Base-by-base conservation (phyloP, 202 grass and related monocot species). In the Schoenoplectus tabernaemontani region DNA sequence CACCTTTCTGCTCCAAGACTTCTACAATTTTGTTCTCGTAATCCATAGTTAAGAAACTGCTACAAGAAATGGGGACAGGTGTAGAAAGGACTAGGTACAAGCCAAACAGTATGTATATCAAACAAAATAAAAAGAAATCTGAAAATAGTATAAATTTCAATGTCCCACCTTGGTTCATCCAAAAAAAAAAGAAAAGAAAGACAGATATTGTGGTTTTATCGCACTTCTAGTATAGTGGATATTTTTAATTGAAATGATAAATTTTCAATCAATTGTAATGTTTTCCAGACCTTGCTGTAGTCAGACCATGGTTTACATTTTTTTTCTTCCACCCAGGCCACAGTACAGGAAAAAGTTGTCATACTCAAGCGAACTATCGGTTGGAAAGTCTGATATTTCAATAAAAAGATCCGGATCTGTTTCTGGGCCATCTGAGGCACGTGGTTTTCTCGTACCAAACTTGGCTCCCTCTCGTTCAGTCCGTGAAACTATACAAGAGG, bases 401-500 rank as follows among this genome's bases (percentile, higher is more conserved):
- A 30, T 72, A 17, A 72, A 72, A 72, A 50, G 42, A 72, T 16
- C 24, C 7, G 68, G 68, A 43, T 89, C 77, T 66, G 54, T 59
- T 34, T 87, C 90, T 72, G 53, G 78, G 57, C 58, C 88, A 60
- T 57, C 83, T 79, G 86, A 84, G 66, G 88, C 87, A 59, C 89
- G 88, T 26, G 90, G 88, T 72, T 89, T 97, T 85, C 64, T 93
- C 71, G 93, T 93, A 77, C 91, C 91, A 30, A 91, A 82, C 62
- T 83, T 97, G 87, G 93, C 86, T 80, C 93, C 93, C 69, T 76
- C 89, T 64, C 89, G 93, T 30, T 90, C 93, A 6, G 87, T 97
- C 32, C 87, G 89, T 78, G 91, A 90, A 63, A 86, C 87, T 44
- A 93, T 97, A 90, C 93, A 97, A 30, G 93, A 93, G 85, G 93